phyloP scores from a whole-genome alignment of 257 asterid species.

The Gardenia jasminoides region DNA sequence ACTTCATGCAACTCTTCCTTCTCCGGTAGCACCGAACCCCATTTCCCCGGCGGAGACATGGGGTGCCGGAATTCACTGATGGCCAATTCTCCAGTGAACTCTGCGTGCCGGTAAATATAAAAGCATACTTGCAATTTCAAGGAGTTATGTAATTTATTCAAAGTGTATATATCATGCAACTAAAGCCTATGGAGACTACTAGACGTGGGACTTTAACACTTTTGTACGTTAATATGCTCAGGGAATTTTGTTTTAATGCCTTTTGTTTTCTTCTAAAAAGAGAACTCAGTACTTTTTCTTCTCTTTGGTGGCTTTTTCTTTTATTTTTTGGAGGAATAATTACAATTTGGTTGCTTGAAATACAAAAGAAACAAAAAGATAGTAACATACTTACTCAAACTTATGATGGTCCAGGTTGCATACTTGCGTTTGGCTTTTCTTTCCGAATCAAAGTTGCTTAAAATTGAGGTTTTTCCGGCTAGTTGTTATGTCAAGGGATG shows the following conservation, averaged over 20 bases:
- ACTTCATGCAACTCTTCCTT: constrained; percentile 53
- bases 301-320: constrained; percentile 12
- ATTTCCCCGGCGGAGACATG: constrained; percentile 25
- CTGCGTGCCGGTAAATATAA: constrained; percentile 59
- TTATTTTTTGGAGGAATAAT: background rate
- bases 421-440: background rate
- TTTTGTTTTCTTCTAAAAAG: constrained; percentile 33
- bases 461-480: background rate
- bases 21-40: constrained; percentile 36
- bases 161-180: background rate
- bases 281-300: constrained; percentile 27
- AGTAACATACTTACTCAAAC: background rate
- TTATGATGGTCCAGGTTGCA: constrained; percentile 10
- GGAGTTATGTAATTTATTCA: background rate
- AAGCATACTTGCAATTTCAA: background rate
- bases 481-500: background rate
- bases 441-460: background rate
- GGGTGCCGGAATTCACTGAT: constrained; percentile 40
- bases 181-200: background rate
- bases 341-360: constrained; percentile 16
- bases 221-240: constrained; percentile 22
- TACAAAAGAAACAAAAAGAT: background rate
- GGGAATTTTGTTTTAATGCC: constrained; percentile 22
- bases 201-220: constrained; percentile 32
- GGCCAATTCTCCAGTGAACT: constrained; percentile 62